A percentile compares a stretch with the other conserved stretches of the same genome.
phyloP scores from a whole-genome alignment of 1,284 basidiomycete species.

The Papiliotrema laurentii region DNA sequence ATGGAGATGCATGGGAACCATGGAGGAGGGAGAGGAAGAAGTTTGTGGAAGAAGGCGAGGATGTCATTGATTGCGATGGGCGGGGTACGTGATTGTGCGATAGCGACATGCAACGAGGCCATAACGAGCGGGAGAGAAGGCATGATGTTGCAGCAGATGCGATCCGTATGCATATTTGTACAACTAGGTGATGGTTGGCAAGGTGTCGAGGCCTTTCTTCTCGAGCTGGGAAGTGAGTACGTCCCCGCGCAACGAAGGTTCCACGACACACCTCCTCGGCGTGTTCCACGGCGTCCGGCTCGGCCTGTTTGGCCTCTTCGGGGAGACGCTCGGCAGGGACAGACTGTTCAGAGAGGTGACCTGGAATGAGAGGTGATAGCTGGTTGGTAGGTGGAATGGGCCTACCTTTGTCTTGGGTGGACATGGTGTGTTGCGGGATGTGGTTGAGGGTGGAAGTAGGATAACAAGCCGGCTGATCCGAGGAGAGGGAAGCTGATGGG shows the following conservation, averaged over 20 bases:
- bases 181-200: slow-evolving; percentile 29
- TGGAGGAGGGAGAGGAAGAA: slow-evolving; percentile 76
- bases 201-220: slow-evolving; percentile 26
- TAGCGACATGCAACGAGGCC: not conserved
- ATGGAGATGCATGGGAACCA: slow-evolving; percentile 73
- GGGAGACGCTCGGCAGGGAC: slow-evolving; percentile 27
- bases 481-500: too few relatives aligned
- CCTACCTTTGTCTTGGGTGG: not conserved
- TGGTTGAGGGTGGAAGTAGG: not conserved
- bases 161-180: slow-evolving; percentile 5
- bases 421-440: not conserved
- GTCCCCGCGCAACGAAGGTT: not conserved
- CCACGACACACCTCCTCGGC: slow-evolving; percentile 21
- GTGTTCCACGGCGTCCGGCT: slow-evolving; percentile 30
- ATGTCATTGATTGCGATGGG: slow-evolving; percentile 52
- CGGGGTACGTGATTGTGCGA: slow-evolving; percentile 18
- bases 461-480: too few relatives aligned
- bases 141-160: not conserved
- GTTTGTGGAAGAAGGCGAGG: slow-evolving; percentile 73
- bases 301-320: slow-evolving; percentile 25
- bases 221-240: slow-evolving; percentile 14
- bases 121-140: not conserved
- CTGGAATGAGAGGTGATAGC: too few relatives aligned
- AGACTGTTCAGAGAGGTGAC: slow-evolving; percentile 5
- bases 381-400: too few relatives aligned